Percentiles rank a stretch among this genome's conserved stretches.
These are phyloP conservation scores for Eucalyptus curtisii DNA, from an alignment of 345 rosid species.

Conservation along the genomic window DNA sequence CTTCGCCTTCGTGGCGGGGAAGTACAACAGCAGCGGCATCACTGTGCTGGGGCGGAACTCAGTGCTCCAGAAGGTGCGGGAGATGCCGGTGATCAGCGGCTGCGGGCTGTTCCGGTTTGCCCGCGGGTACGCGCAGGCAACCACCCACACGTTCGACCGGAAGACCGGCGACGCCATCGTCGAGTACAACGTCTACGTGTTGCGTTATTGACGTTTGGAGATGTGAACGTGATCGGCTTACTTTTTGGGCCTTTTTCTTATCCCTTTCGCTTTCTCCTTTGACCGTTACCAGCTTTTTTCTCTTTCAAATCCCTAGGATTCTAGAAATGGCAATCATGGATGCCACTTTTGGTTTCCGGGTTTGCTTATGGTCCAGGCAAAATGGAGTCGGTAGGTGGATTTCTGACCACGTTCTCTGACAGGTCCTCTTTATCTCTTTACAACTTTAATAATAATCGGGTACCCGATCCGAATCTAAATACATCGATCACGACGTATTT, in stretches of 20 bases:
- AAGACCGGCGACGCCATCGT: conserved; percentile 27
- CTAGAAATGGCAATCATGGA: not conserved
- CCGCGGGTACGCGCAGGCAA: conserved; percentile 54
- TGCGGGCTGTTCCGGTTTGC: conserved; percentile 77
- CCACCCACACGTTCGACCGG: conserved; percentile 20
- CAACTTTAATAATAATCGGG: not conserved
- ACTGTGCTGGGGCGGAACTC: conserved; percentile 52
- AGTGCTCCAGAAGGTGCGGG: conserved; percentile 39
- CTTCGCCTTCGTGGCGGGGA: conserved; percentile 32
- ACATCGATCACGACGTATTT: not conserved
- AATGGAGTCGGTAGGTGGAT: not conserved
- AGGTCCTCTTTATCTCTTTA: too few species aligned
- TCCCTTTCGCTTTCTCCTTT: not conserved
- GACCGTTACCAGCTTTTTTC: not conserved
- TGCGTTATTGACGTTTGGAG: conserved; percentile 23
- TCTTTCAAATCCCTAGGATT: not conserved
- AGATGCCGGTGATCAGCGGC: conserved; percentile 75
- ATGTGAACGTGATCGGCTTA: not conserved
- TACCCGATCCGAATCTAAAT: not conserved
- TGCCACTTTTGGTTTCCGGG: not conserved
- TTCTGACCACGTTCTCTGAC: too few species aligned
- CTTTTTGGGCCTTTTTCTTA: not conserved
- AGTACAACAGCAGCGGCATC: conserved; percentile 34
- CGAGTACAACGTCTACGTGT: conserved; percentile 39
- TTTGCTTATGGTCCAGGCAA: not conserved